phyloP scores from a whole-genome alignment of 2,329 filamentous ascomycete species.

The Colletotrichum trifolii region DNA sequence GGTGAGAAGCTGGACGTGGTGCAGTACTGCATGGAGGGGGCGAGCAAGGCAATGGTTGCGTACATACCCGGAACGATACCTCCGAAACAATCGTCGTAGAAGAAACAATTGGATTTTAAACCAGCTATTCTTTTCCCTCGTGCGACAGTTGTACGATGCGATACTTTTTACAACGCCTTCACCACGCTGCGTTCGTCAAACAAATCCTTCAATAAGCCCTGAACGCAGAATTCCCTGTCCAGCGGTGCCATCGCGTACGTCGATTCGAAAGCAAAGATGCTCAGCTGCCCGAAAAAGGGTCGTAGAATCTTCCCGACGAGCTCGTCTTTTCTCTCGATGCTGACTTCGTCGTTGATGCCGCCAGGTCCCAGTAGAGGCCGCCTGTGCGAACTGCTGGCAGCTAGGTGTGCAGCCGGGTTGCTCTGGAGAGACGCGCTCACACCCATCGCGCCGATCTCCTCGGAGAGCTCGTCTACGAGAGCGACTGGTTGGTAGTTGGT shows the following conservation, averaged over 20 bases:
- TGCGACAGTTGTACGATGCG: constrained; percentile 1
- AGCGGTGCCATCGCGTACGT: constrained; percentile 84
- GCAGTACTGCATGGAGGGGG: constrained; percentile 92
- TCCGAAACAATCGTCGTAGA: not conserved
- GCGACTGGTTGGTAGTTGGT: constrained; percentile 75
- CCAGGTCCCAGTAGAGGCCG: constrained; percentile 63
- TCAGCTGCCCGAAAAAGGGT: constrained; percentile 91
- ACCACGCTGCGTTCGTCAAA: constrained; percentile 82
- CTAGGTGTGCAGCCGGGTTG: constrained; percentile 51
- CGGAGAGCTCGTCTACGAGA: constrained; percentile 85
- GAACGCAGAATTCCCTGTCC: constrained; percentile 73
- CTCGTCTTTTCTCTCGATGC: constrained; percentile 71
- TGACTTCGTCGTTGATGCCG: constrained; percentile 66
- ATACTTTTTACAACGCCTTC: constrained; percentile 60
- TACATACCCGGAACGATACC: constrained; percentile 59
- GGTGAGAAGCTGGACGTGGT: constrained; percentile 75
- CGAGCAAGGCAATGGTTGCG: constrained; percentile 83
- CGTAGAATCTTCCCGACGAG: constrained; percentile 81
- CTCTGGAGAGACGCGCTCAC: constrained; percentile 46
- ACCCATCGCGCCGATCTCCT: constrained; percentile 70
- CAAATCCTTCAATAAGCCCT: constrained; percentile 76
- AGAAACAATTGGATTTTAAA: constrained; percentile 1
- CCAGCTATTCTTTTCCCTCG: not conserved
- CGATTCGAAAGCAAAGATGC: constrained; percentile 92
- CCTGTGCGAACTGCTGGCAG: constrained; percentile 50